Percentiles rank a stretch among this genome's conserved stretches.
Evolutionary conservation across 495 filamentous ascomycete genomes (phyloP).

Genomic region (Trichoderma reesei): DNA sequence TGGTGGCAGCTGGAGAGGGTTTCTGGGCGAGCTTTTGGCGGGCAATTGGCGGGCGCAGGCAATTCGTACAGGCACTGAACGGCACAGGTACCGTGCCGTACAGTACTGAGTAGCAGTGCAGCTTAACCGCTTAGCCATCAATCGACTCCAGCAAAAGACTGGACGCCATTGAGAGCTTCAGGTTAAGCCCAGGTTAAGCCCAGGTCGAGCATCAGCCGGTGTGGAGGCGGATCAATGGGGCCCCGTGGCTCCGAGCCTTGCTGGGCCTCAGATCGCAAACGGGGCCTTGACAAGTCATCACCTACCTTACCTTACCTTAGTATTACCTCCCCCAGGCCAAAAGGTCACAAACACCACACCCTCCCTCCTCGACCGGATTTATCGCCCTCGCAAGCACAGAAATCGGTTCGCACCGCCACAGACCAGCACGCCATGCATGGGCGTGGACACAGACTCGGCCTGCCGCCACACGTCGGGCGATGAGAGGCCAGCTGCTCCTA

Average conservation of each 20-base stretch:
- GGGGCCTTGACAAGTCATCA: constrained; percentile 3
- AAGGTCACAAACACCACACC: no score
- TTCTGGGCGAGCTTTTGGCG: background rate
- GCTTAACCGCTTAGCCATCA: no score
- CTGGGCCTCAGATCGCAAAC: background rate
- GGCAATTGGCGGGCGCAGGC: background rate
- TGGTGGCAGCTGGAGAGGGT: background rate
- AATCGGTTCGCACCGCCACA: constrained; percentile 6
- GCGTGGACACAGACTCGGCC: no score
- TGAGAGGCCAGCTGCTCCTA: background rate
- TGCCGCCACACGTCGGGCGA: background rate
- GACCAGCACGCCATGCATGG: background rate
- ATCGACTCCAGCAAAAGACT: no score
- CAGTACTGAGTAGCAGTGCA: no score
- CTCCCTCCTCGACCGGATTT: no score
- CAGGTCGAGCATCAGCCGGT: background rate
- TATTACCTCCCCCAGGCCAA: no score
- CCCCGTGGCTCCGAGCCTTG: background rate
- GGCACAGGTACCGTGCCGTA: background rate
- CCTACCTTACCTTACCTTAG: no score
- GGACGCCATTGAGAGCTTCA: no score
- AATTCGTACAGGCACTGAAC: no score
- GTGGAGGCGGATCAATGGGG: constrained; percentile 5
- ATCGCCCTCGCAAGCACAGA: no score
- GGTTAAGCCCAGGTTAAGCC: no score